phyloP scores from a whole-genome alignment of 306 rosid genomes.

The Canavalia gladiata region DNA sequence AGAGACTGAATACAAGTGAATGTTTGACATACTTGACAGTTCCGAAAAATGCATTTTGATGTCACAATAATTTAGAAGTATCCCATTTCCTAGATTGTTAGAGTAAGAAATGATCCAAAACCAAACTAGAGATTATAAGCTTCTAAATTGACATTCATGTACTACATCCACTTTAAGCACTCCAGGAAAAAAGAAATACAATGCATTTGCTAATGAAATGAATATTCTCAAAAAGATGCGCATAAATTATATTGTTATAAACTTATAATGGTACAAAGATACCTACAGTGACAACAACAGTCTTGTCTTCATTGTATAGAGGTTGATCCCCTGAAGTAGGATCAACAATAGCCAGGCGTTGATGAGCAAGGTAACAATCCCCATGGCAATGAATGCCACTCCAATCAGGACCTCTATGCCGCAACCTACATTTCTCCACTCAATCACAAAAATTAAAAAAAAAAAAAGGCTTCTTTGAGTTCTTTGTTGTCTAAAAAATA shows the following conservation, averaged over 20 bases:
- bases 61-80: background rate
- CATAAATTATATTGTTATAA: background rate
- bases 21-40: slow-evolving; percentile 12
- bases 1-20: background rate
- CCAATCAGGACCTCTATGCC: slow-evolving; percentile 99
- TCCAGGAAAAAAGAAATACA: slow-evolving; percentile 24
- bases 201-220: slow-evolving; percentile 6
- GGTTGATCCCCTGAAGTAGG: slow-evolving; percentile 99
- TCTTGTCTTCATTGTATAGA: slow-evolving; percentile 87
- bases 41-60: background rate
- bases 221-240: background rate
- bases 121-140: slow-evolving; percentile 4
- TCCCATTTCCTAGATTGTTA: slow-evolving; percentile 4
- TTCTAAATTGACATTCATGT: background rate
- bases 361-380: slow-evolving; percentile 90
- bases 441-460: slow-evolving; percentile 7
- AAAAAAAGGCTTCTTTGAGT: background rate
- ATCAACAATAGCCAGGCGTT: slow-evolving; percentile 88
- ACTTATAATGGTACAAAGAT: background rate
- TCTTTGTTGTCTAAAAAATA: background rate
- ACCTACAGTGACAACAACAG: slow-evolving; percentile 79
- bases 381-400: slow-evolving; percentile 91
- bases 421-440: slow-evolving; percentile 62
- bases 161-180: slow-evolving; percentile 9
- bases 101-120: background rate